Evolutionary conservation across 2,329 filamentous ascomycete genomes (phyloP), one percentile per base, ranked within the genome.

Genomic region (Alternaria solani): DNA sequence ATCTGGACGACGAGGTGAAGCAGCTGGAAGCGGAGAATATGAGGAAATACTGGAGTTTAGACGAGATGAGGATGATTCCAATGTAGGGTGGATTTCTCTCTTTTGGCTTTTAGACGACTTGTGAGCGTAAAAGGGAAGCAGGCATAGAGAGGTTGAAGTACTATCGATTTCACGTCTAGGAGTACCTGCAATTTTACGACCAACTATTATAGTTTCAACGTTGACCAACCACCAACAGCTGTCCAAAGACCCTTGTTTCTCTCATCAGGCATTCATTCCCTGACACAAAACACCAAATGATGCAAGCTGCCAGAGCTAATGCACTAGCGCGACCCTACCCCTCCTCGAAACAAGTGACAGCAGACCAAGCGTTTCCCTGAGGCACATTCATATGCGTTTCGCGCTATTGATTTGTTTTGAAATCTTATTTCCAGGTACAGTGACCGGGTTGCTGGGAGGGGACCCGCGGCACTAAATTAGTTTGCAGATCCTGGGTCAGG

Each of bases 1-100:
- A 97, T 83, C 80, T 97, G 61, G 91, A 95, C 70, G 89, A 94
- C 69, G 93, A 97, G 83, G 93, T 97, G 7, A 81, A 84, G 77
- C 86, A 91, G 66, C 78, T 97, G 32, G 87, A 89, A 2, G 93
- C 93, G 44, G 91, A 95, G 77, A 96, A 94, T 75, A 96, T 97
- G 93, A 85, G 92, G 68, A 87, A 84, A 78, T 93, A 91, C 78
- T 97, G 92, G 91, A 90, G 84, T 0, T 68, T 88, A 61, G 87
- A 91, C 47, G 93, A 97, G 83, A 89, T 97, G 78, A 82, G 79
- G 75, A 79, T 81, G 52, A 84, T 95, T 80, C 88, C 87, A 1
- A 92, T 93, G 81, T 93, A 51, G 11, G 55, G 30, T 23, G 20
- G 20, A 23, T 23, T 23, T 23, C 20, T 23, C 20, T 23, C n/a